phyloP scores from a whole-genome alignment of 2,329 filamentous ascomycete genomes.

The Paraphoma sp. region DNA sequence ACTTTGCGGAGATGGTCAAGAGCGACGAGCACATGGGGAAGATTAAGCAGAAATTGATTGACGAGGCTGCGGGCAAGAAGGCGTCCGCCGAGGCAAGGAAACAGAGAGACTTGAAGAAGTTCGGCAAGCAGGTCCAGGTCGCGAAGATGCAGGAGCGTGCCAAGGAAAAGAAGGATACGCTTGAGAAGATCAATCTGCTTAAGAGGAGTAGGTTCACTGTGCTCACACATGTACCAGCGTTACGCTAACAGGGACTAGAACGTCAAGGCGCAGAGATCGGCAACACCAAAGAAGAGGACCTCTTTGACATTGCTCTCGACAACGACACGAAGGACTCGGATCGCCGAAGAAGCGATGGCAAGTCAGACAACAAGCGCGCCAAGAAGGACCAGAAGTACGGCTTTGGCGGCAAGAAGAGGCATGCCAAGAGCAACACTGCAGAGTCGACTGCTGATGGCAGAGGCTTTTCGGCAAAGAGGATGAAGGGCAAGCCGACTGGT shows the following conservation, averaged over 20 bases:
- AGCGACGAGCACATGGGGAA: conserved; percentile 97
- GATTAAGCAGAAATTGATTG: conserved; percentile 90
- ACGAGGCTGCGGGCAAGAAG: conserved; percentile 91
- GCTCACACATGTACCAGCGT: neutral
- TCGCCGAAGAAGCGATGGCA: conserved; percentile 40
- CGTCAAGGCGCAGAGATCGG: conserved; percentile 75
- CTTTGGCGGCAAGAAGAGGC: conserved; percentile 94
- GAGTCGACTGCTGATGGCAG: conserved; percentile 80
- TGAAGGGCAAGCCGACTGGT: conserved; percentile 67
- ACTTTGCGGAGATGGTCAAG: conserved; percentile 99
- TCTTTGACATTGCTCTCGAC: conserved; percentile 84
- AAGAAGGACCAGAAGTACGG: conserved; percentile 97
- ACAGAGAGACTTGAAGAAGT: conserved; percentile 96
- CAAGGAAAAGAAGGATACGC: conserved; percentile 88
- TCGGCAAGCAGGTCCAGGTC: conserved; percentile 97
- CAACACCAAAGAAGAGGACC: conserved; percentile 76
- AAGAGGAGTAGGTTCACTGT: conserved; percentile 83
- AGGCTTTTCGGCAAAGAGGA: conserved; percentile 81
- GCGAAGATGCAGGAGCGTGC: conserved; percentile 93
- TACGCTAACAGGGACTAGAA: conserved; percentile 63
- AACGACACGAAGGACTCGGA: conserved; percentile 56
- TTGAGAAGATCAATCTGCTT: conserved; percentile 93
- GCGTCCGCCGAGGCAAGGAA: conserved; percentile 89
- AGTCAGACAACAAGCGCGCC: conserved; percentile 74
- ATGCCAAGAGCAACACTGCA: conserved; percentile 89